A percentile compares a stretch with the other conserved stretches of the same genome.
phyloP scores from a whole-genome alignment of 2,329 filamentous ascomycete species.

The Blastomyces parvus region DNA sequence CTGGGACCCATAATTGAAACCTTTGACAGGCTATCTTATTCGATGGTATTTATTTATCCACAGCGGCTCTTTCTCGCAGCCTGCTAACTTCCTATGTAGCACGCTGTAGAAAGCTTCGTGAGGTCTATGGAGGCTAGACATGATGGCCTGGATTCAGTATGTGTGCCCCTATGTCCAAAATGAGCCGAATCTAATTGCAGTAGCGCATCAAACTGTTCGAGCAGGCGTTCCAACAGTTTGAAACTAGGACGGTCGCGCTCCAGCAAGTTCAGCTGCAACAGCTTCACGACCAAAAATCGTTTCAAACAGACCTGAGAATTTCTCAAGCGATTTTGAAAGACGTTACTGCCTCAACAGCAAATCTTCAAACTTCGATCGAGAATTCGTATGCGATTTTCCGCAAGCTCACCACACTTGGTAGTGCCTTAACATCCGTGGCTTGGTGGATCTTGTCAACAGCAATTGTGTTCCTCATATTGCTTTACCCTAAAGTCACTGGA shows the following conservation, averaged over 20 bases:
- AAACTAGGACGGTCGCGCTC: constrained; percentile 25
- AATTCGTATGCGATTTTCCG: constrained; percentile 17
- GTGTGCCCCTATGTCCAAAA: background rate
- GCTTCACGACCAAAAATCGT: constrained; percentile 21
- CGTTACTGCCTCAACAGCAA: constrained; percentile 17
- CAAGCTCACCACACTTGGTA: constrained; percentile 13
- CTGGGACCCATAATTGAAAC: constrained; percentile 22
- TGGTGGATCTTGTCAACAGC: constrained; percentile 12
- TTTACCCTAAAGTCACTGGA: constrained; percentile 7
- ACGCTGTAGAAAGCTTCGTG: constrained; percentile 17
- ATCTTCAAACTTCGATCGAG: constrained; percentile 18
- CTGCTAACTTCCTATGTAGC: constrained; percentile 10
- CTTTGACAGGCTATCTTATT: constrained; percentile 26
- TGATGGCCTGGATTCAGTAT: constrained; percentile 26
- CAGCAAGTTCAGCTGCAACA: constrained; percentile 29
- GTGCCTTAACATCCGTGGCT: constrained; percentile 9
- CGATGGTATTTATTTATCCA: constrained; percentile 23
- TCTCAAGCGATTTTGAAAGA: constrained; percentile 18
- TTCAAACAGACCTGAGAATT: constrained; percentile 17
- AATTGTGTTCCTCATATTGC: constrained; percentile 9
- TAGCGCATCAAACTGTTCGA: constrained; percentile 31
- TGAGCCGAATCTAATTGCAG: background rate
- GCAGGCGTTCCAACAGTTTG: constrained; percentile 25
- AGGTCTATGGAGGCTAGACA: constrained; percentile 22
- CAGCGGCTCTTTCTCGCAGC: background rate